Evolutionary conservation across 352 stramenopile species (phyloP), one percentile per base, ranked within the genome.

Genomic region (Phytophthora podocarpi): DNA sequence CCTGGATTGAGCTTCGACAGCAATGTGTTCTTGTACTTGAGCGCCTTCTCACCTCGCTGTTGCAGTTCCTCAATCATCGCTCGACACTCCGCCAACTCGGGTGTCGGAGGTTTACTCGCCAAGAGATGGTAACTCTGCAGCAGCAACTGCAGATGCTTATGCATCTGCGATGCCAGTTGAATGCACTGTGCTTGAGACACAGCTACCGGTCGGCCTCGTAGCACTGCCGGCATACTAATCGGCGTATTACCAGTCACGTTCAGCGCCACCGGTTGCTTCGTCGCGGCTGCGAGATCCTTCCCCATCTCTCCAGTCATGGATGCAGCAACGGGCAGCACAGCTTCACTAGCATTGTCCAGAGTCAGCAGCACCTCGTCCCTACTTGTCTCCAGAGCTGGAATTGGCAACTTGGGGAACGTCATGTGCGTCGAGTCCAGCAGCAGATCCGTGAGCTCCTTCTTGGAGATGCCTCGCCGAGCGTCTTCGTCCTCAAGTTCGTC

Each of bases 111-210:
- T 30, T 68, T 43, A 48, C 49, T 72, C 3, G 67, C 46, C 27
- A 90, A 58, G 37, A 90, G 23, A 60, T 91, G 74, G 55, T 86
- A 87, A 23, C 72, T 91, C 63, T 93, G 82, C 15, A 93, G 52
- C 46, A 95, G 34, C 5, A 95, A 67, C 61, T 95, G 87, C 23
- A 93, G 72, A 60, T 95, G 87, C 31, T 95, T 95, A 65, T 95
- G 87, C 81, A 95, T 93, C 43, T 95, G 87, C 4, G 87, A 95
- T 1, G 87, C 82, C 32, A 95, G 36, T 56, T 93, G 84, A 47
- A 93, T 84, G 35, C 86, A 92, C 54, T 94, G 87, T 27, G 76
- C 60, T 61, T 89, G 74, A 1, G 74, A 82, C 32, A 92, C 70
- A 7, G 72, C 69, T 12, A 65, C 70, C 1, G 56, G 51, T 52